A percentile compares a stretch with the other conserved stretches of the same genome.
Evolutionary conservation across 257 asterid genomes (phyloP).

Genomic region (Agastache rugosa): DNA sequence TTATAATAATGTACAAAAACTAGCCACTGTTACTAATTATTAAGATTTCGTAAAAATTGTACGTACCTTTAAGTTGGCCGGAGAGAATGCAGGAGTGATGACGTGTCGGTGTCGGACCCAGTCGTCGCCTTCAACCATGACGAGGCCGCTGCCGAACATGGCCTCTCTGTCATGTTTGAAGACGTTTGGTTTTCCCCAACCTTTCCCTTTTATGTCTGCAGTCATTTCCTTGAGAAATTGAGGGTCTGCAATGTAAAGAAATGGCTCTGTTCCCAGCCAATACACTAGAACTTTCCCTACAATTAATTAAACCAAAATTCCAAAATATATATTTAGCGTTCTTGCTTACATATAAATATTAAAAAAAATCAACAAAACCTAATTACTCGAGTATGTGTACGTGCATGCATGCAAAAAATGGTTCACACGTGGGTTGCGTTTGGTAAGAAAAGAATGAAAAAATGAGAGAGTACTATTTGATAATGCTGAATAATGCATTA

Average conservation of each 20-base stretch:
- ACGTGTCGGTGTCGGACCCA: constrained; percentile 89
- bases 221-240: constrained; percentile 69
- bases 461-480: no score
- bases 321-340: not conserved
- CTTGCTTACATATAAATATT: not conserved
- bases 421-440: no score
- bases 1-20: no score
- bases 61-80: constrained; percentile 71
- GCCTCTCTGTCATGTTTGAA: constrained; percentile 82
- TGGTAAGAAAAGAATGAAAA: no score
- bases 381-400: no score
- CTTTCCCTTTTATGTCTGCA: constrained; percentile 64
- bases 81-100: constrained; percentile 86
- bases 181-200: constrained; percentile 91
- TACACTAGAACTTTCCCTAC: constrained; percentile 79
- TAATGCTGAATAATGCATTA: no score
- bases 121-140: constrained; percentile 91
- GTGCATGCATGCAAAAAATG: not conserved
- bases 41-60: no score
- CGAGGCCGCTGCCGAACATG: constrained; percentile 84
- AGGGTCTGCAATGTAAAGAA: constrained; percentile 82
- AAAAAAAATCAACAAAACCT: not conserved
- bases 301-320: not conserved
- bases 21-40: no score
- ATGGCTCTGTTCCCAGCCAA: constrained; percentile 96